Conservation (phyloP, 768 basidiomycete genomes). For the Daedaleopsis nitida region DNA sequence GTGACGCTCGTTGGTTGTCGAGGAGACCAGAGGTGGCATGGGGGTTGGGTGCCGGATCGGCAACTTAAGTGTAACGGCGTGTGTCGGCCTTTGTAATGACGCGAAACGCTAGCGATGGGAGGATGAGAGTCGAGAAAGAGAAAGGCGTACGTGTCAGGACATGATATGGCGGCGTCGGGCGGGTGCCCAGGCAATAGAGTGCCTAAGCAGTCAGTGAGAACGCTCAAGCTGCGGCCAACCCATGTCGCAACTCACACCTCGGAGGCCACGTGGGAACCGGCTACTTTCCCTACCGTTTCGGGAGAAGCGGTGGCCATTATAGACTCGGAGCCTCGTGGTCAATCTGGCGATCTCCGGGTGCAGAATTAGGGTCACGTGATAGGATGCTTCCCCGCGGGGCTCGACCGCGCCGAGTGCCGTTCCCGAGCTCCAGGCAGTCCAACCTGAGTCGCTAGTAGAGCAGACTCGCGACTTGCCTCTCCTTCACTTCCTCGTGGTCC, state of each 20-base stretch:
- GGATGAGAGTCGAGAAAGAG: background rate
- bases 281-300: background rate
- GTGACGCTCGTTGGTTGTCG: background rate
- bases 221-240: background rate
- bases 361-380: background rate
- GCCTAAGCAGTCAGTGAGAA: background rate
- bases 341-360: background rate
- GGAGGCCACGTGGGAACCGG: conserved; percentile 1
- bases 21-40: background rate
- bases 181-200: background rate
- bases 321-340: background rate
- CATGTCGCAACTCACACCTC: background rate
- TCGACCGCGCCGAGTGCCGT: background rate
- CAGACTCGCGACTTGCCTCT: conserved; percentile 1
- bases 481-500: background rate
- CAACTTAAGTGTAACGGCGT: background rate
- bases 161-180: conserved; percentile 15
- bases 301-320: background rate
- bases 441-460: background rate
- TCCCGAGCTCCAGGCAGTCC: background rate
- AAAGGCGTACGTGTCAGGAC: conserved; percentile 21
- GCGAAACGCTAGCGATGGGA: background rate
- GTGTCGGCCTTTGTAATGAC: background rate
- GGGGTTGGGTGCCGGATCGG: background rate
- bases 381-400: conserved; percentile 20